Percentiles rank a stretch among this genome's conserved stretches.
These are phyloP conservation scores for Penicillium cataractarum DNA, from an alignment of 495 filamentous ascomycete species.

Conservation along the genomic window DNA sequence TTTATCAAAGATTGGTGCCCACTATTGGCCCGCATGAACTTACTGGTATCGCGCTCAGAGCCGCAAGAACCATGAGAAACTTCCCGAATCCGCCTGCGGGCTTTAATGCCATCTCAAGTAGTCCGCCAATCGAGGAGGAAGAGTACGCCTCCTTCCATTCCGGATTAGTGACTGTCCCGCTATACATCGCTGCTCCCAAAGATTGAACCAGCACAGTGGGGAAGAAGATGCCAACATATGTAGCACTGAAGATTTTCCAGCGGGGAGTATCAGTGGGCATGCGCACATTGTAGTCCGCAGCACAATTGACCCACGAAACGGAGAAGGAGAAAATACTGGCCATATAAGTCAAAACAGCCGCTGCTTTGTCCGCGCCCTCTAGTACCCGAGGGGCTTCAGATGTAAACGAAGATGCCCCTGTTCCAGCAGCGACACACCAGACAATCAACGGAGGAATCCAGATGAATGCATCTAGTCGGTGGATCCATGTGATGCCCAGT, in stretches of 20 bases:
- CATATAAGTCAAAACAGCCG: conserved; percentile 63
- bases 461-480: conserved; percentile 31
- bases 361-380: conserved; percentile 55
- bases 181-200: conserved; percentile 66
- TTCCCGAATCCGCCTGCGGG: conserved; percentile 46
- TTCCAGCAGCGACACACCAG: conserved; percentile 44
- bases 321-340: conserved; percentile 66
- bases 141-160: conserved; percentile 56
- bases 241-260: conserved; percentile 60
- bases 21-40: neutral
- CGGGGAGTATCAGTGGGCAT: conserved; percentile 57
- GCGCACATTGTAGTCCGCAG: conserved; percentile 71
- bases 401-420: conserved; percentile 35
- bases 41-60: conserved; percentile 40
- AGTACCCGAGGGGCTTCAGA: conserved; percentile 40
- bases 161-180: conserved; percentile 48
- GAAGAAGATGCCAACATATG: conserved; percentile 62
- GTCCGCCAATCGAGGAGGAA: conserved; percentile 59
- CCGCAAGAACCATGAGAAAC: conserved; percentile 42
- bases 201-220: conserved; percentile 67
- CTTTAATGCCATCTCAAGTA: conserved; percentile 60
- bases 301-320: conserved; percentile 65
- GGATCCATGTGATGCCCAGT: conserved; percentile 33
- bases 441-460: conserved; percentile 45
- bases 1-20: neutral